A percentile compares a stretch with the other conserved stretches of the same genome.
Conservation (phyloP, 176 grass and related monocot genomes). For the Musa beccarii region DNA sequence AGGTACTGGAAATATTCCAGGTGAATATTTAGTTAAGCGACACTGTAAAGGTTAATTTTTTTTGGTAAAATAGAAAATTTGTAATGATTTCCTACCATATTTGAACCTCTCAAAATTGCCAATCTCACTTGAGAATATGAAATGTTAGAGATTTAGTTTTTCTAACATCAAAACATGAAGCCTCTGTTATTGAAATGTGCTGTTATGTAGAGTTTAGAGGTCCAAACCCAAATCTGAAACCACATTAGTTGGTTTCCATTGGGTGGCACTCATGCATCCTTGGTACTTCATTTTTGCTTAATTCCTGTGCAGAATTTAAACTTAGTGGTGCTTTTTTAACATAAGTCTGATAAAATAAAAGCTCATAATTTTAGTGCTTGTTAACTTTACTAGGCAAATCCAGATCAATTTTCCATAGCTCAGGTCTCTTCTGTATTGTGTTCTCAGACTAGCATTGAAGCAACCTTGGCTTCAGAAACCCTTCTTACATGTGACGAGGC, state of each 20-base stretch:
- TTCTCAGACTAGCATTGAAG: slow-evolving; percentile 34
- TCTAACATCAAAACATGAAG: background rate
- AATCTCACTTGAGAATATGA: background rate
- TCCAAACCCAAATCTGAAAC: background rate
- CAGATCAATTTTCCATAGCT: background rate
- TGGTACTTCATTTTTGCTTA: too few species aligned
- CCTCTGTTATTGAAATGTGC: background rate
- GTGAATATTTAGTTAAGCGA: background rate
- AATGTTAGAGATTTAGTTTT: background rate
- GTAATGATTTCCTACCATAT: background rate
- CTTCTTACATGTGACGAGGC: slow-evolving; percentile 50
- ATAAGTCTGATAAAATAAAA: background rate
- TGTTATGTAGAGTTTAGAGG: background rate
- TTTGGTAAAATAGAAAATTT: too few species aligned
- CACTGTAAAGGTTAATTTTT: too few species aligned
- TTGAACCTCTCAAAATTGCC: background rate
- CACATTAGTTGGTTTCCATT: too few species aligned
- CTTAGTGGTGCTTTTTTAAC: too few species aligned
- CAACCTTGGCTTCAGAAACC: slow-evolving; percentile 35
- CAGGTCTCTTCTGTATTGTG: background rate
- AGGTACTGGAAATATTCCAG: background rate
- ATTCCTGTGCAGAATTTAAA: too few species aligned
- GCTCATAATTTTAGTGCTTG: background rate
- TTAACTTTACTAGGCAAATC: background rate
- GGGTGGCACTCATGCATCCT: too few species aligned